Conservation (phyloP, 1,284 basidiomycete species). For the Cryptococcus sp. region DNA sequence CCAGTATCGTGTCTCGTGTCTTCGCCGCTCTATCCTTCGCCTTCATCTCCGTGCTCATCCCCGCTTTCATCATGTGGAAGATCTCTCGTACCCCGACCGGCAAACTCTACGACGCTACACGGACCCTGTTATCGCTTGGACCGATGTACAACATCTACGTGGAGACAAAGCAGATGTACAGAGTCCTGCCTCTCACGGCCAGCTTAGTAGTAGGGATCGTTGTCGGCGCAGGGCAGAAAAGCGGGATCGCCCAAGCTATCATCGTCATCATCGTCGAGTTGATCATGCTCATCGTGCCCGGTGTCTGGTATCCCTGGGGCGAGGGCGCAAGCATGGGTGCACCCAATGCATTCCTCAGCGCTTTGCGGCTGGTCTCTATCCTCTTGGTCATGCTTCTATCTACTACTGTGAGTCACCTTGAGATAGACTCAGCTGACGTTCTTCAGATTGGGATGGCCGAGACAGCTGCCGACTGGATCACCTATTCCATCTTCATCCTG, state of each 20-base stretch:
- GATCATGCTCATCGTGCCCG: conserved; percentile 76
- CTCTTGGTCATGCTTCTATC: conserved; percentile 86
- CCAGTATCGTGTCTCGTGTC: conserved; percentile 53
- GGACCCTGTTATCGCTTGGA: conserved; percentile 84
- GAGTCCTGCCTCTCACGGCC: conserved; percentile 73
- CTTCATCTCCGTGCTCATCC: conserved; percentile 75
- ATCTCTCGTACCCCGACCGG: conserved; percentile 77
- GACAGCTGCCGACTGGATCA: conserved; percentile 82
- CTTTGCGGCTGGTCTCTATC: conserved; percentile 83
- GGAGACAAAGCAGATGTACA: conserved; percentile 87
- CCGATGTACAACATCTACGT: conserved; percentile 96
- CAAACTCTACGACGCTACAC: conserved; percentile 91
- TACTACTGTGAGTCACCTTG: conserved; percentile 68
- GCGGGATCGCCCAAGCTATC: conserved; percentile 87
- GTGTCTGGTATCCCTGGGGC: conserved; percentile 94
- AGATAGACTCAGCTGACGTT: conserved; percentile 17
- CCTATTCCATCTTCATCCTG: conserved; percentile 86
- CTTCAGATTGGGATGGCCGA: conserved; percentile 73
- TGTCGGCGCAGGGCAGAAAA: conserved; percentile 84
- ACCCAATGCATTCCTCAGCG: conserved; percentile 86
- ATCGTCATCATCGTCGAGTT: conserved; percentile 85
- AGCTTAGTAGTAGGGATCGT: conserved; percentile 78
- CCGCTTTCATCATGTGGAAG: conserved; percentile 71
- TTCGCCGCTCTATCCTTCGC: conserved; percentile 60
- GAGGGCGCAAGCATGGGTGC: conserved; percentile 94